A percentile compares a stretch with the other conserved stretches of the same genome.
phyloP scores from a whole-genome alignment of 2,329 filamentous ascomycete species.

The Penicillium aurantiogriseum region DNA sequence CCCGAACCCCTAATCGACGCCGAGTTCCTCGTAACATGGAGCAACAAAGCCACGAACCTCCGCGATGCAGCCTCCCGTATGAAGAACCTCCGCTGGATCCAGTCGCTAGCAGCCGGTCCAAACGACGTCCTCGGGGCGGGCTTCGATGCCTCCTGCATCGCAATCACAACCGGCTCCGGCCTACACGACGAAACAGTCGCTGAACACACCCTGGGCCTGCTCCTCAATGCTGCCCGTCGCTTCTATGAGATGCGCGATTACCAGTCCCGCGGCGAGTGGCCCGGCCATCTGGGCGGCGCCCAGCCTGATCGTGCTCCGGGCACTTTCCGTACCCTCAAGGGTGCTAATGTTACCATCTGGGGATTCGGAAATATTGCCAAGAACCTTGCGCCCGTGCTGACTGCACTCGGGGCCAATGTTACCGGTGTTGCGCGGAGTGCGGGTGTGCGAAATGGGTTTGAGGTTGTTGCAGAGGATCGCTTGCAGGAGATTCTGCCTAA shows the following conservation, averaged over 20 bases:
- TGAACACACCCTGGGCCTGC: constrained; percentile 61
- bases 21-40: constrained; percentile 62
- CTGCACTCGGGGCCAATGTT: constrained; percentile 57
- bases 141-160: constrained; percentile 53
- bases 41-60: constrained; percentile 59
- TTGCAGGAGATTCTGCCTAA: constrained; percentile 54
- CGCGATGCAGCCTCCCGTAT: constrained; percentile 56
- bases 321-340: constrained; percentile 59
- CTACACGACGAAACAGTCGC: constrained; percentile 65
- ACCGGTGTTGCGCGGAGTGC: constrained; percentile 56
- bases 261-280: constrained; percentile 59
- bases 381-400: constrained; percentile 55
- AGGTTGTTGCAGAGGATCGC: constrained; percentile 57
- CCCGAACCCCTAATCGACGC: constrained; percentile 60
- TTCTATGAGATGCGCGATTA: constrained; percentile 60
- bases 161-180: constrained; percentile 62
- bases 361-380: constrained; percentile 68
- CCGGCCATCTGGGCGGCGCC: constrained; percentile 60
- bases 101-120: constrained; percentile 64
- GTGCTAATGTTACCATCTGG: constrained; percentile 61
- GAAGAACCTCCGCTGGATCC: constrained; percentile 62
- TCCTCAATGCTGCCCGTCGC: constrained; percentile 46
- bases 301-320: constrained; percentile 47
- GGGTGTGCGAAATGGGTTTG: constrained; percentile 59
- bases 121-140: constrained; percentile 64